Evolutionary conservation across 495 filamentous ascomycete species (phyloP).

Genomic region (Penicillium malachiteum): DNA sequence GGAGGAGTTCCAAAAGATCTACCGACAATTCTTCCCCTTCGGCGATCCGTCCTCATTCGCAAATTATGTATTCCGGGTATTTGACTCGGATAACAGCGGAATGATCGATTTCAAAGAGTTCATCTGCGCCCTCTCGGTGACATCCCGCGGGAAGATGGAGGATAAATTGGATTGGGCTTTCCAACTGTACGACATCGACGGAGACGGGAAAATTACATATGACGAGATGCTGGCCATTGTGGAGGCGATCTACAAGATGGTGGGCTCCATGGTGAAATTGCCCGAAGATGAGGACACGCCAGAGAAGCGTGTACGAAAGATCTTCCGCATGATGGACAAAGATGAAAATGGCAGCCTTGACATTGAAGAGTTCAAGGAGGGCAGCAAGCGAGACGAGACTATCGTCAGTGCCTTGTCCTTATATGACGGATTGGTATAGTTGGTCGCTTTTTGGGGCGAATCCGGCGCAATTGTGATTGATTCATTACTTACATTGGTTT

Average conservation of each 20-base stretch:
- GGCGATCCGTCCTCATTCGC: conserved; percentile 95
- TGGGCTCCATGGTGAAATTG: conserved; percentile 98
- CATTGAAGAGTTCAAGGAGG: conserved; percentile 98
- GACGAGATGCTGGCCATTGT: conserved; percentile 99
- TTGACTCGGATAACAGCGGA: conserved; percentile 94
- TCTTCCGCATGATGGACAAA: conserved; percentile 99
- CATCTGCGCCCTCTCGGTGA: conserved; percentile 97
- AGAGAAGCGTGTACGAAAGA: conserved; percentile 96
- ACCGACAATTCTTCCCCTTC: conserved; percentile 98
- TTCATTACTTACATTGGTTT: conserved; percentile 6
- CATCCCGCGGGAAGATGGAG: conserved; percentile 96
- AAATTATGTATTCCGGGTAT: conserved; percentile 99
- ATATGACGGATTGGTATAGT: conserved; percentile 89
- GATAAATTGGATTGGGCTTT: conserved; percentile 99
- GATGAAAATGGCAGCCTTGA: conserved; percentile 93
- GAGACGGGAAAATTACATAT: conserved; percentile 97
- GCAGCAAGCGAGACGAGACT: conserved; percentile 97
- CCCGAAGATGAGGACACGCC: conserved; percentile 98
- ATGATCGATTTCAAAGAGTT: conserved; percentile 99
- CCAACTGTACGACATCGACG: conserved; percentile 98
- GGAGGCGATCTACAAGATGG: conserved; percentile 99
- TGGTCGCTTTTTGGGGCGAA: background rate
- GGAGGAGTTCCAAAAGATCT: conserved; percentile 98
- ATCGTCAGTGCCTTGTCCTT: conserved; percentile 95
- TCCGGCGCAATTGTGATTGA: conserved; percentile 2